A percentile compares a stretch with the other conserved stretches of the same genome.
phyloP scores from a whole-genome alignment of 805 yeast species.

The Sugiyamaella valdiviana region DNA sequence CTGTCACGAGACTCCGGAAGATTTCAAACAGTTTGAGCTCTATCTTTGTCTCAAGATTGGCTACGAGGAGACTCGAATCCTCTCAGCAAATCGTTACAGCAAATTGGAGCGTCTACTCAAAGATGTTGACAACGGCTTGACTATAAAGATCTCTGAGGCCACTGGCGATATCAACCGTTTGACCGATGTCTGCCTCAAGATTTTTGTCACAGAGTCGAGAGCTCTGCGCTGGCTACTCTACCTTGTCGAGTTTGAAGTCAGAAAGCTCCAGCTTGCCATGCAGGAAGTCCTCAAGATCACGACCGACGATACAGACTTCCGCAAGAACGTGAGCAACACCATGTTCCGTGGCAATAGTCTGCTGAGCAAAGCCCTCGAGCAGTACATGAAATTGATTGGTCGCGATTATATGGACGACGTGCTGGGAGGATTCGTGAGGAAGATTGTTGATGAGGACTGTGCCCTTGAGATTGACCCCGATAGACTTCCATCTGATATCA shows the following conservation, averaged over 20 bases:
- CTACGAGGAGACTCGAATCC: conserved; percentile 24
- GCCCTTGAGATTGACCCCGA: conserved; percentile 76
- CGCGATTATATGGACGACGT: conserved; percentile 68
- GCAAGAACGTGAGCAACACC: conserved; percentile 45
- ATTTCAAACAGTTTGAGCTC: conserved; percentile 15
- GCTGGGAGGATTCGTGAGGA: conserved; percentile 60
- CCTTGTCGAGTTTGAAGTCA: conserved; percentile 61
- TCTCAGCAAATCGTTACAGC: conserved; percentile 55
- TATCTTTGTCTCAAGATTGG: conserved; percentile 26
- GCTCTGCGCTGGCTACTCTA: conserved; percentile 71
- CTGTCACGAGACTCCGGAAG: conserved; percentile 10
- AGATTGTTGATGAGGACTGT: conserved; percentile 44
- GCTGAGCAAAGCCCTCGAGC: conserved; percentile 74
- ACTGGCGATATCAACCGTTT: conserved; percentile 20
- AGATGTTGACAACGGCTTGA: conserved; percentile 25
- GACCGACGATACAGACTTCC: conserved; percentile 1
- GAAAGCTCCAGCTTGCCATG: conserved; percentile 12
- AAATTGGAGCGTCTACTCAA: conserved; percentile 55
- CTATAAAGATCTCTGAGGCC: conserved; percentile 38
- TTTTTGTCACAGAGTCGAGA: conserved; percentile 62
- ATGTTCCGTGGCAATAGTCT: conserved; percentile 82
- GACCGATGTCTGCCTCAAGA: conserved; percentile 50
- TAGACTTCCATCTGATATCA: conserved; percentile 1
- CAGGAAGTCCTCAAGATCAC: conserved; percentile 1
- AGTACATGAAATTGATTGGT: conserved; percentile 69